Evolutionary conservation across 306 rosid genomes (phyloP).

Genomic region (Fragaria ananassa): DNA sequence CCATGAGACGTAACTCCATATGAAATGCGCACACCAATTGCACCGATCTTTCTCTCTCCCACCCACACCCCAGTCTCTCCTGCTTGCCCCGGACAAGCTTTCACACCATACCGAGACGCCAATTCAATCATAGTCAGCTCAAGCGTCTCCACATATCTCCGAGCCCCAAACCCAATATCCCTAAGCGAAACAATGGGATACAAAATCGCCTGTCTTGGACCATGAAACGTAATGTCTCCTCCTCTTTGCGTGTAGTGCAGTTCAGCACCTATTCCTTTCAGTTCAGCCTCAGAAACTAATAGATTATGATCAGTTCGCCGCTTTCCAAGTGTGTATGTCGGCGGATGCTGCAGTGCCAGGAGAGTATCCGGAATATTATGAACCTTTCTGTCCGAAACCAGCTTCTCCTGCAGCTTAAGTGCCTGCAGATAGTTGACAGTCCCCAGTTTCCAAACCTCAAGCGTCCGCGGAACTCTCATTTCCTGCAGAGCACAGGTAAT

Average conservation of each 20-base stretch:
- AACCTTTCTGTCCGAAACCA: conserved; percentile 60
- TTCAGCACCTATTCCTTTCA: conserved; percentile 68
- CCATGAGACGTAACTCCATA: conserved; percentile 83
- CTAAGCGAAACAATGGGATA: conserved; percentile 78
- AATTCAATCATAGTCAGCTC: conserved; percentile 75
- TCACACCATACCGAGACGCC: conserved; percentile 63
- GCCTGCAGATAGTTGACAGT: conserved; percentile 60
- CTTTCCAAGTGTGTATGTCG: conserved; percentile 86
- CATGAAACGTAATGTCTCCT: conserved; percentile 89
- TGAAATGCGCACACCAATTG: conserved; percentile 77
- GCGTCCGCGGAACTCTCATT: conserved; percentile 58
- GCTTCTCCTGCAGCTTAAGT: conserved; percentile 64
- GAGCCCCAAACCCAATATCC: conserved; percentile 66
- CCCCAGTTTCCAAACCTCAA: conserved; percentile 87
- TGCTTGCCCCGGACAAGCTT: conserved; percentile 56
- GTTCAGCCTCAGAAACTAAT: conserved; percentile 57
- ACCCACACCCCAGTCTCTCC: conserved; percentile 92
- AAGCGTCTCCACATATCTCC: conserved; percentile 73
- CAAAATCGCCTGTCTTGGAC: conserved; percentile 79
- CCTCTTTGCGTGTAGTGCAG: conserved; percentile 76
- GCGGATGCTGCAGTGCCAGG: conserved; percentile 75
- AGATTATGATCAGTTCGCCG: conserved; percentile 73
- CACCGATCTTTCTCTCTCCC: conserved; percentile 85
- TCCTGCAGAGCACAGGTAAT: conserved; percentile 38
- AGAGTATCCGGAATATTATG: conserved; percentile 54